Evolutionary conservation across 345 rosid species (phyloP), one percentile per base, ranked within the genome.

Genomic region (Moricandia arvensis): DNA sequence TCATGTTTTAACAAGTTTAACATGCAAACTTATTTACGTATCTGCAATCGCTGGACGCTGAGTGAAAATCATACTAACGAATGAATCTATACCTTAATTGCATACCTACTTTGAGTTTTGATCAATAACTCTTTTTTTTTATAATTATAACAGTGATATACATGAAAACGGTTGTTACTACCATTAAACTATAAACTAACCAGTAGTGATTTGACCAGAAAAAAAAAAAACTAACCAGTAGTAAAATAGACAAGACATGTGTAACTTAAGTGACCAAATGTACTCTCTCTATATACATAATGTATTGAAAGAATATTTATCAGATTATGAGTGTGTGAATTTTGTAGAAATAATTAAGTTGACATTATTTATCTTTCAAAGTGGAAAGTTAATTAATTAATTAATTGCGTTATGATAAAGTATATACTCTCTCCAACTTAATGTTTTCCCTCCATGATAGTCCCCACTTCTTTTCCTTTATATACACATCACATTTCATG

Each of bases 401-500:
- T 33, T 34, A 17, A 65, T 17, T 16, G 55, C 65, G 41, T 7
- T 16, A 74, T 17, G 15, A 66, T 37, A 66, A 58, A 59, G 68
- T 68, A 68, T 68, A 49, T 68, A 60, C 79, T 60, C 33, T 68
- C 69, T 63, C 58, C 59, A 53, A 30, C 45, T 38, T 54, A 64
- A 63, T 16, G 51, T 75, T 63, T 75, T 55, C 65, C 75, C 70
- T 76, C 59, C 75, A 70, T 21, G 29, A 76, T 12, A 63, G 75
- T 70, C 72, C 80, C 75, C 72, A 77, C 72, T 43, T 64, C 16
- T 77, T 64, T 57, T 70, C 66, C 75, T 57, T 58, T 77, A 77
- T 71, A 77, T 65, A 71, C 43, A 64, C 80, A 77, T 58, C 71
- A 34, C 21, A 71, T 77, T 65, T 64, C 76, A 64, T 77, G 80